Evolutionary conservation across 495 filamentous ascomycete genomes (phyloP).

Genomic region (Penicillium longicatenatum): DNA sequence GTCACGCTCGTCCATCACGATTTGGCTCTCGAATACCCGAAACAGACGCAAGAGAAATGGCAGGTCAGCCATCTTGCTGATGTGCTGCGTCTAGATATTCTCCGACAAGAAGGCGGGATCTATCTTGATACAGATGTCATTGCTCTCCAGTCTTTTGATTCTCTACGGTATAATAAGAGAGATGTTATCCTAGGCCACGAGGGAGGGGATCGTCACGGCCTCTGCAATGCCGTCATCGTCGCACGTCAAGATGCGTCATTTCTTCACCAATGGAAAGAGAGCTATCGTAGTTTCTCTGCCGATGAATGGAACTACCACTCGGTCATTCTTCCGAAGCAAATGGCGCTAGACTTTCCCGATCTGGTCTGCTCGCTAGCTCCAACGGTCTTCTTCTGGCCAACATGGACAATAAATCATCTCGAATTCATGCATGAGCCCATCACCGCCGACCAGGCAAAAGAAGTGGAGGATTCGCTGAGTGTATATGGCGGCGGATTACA

Average conservation of each 20-base stretch:
- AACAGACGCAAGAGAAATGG: conserved; percentile 32
- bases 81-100: conserved; percentile 42
- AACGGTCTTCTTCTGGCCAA: conserved; percentile 51
- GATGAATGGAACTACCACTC: conserved; percentile 51
- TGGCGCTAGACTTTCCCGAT: conserved; percentile 36
- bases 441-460: conserved; percentile 20
- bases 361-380: conserved; percentile 47
- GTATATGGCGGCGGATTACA: conserved; percentile 43
- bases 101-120: conserved; percentile 45
- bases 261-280: conserved; percentile 42
- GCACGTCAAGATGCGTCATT: conserved; percentile 44
- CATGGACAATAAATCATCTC: conserved; percentile 48
- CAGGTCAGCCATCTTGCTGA: conserved; percentile 48
- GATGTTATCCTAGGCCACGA: conserved; percentile 48
- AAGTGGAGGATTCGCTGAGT: conserved; percentile 6
- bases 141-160: conserved; percentile 15
- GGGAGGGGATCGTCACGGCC: conserved; percentile 46
- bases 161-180: conserved; percentile 17
- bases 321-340: conserved; percentile 42
- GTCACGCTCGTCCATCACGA: conserved; percentile 46
- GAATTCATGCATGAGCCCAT: conserved; percentile 49
- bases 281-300: conserved; percentile 39
- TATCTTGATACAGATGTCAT: conserved; percentile 32
- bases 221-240: conserved; percentile 50
- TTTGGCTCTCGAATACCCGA: conserved; percentile 27